Conservation (phyloP, 2,329 filamentous ascomycete genomes). For the Didymella glomerata region DNA sequence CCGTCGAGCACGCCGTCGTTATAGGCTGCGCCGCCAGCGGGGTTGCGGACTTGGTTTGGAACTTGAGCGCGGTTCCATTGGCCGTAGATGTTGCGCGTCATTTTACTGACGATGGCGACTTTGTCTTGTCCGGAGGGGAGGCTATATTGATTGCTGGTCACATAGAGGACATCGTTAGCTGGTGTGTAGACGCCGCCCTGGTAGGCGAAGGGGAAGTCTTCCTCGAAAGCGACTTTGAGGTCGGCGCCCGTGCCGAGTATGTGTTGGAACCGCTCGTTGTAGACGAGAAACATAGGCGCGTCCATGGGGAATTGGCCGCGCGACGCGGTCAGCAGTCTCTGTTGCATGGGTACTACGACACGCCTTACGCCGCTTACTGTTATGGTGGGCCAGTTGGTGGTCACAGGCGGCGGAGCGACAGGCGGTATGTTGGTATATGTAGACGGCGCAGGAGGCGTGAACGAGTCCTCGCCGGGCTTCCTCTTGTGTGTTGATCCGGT, state of each 20-base stretch:
- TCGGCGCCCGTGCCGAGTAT: slow-evolving; percentile 22
- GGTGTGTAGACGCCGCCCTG: slow-evolving; percentile 57
- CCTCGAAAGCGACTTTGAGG: slow-evolving; percentile 25
- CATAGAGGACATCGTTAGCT: slow-evolving; percentile 45
- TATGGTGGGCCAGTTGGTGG: slow-evolving; percentile 18
- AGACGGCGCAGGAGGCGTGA: slow-evolving; percentile 16
- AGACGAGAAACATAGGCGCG: slow-evolving; percentile 21
- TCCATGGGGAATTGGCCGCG: slow-evolving; percentile 14
- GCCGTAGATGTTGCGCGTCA: slow-evolving; percentile 21
- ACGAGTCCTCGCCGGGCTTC: slow-evolving; percentile 4
- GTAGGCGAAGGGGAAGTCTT: slow-evolving; percentile 74
- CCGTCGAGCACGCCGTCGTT: slow-evolving; percentile 29
- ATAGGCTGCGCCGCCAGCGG: slow-evolving; percentile 44
- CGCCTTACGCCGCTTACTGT: slow-evolving; percentile 21
- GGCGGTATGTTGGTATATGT: slow-evolving; percentile 17
- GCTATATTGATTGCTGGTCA: slow-evolving; percentile 51
- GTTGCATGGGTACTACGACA: slow-evolving; percentile 17
- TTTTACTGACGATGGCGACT: slow-evolving; percentile 32
- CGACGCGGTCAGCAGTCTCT: slow-evolving; percentile 20
- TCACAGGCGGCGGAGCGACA: slow-evolving; percentile 1
- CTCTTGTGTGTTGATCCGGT: slow-evolving; percentile 1
- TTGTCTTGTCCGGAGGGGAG: slow-evolving; percentile 29
- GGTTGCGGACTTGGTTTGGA: slow-evolving; percentile 26
- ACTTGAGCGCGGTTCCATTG: slow-evolving; percentile 22
- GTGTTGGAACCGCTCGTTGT: slow-evolving; percentile 21